Percentiles rank a stretch among this genome's conserved stretches.
These are phyloP conservation scores for Zelonia costaricensis DNA, from an alignment of 208 protist genomes.

Conservation along the genomic window DNA sequence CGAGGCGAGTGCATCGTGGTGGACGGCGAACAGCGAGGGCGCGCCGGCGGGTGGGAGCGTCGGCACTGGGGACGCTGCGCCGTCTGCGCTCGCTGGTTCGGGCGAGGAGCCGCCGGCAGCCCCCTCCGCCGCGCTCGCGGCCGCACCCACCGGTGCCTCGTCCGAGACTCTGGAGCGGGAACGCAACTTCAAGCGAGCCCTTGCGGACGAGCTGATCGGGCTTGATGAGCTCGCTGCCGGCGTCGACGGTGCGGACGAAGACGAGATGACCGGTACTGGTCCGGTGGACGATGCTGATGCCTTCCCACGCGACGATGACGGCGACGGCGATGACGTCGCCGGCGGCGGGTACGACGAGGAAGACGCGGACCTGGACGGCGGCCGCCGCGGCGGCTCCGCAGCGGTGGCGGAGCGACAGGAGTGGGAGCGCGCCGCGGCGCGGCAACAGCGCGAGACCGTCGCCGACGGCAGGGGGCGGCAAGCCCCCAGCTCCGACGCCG, in stretches of 20 bases:
- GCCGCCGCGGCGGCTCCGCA: background rate
- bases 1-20: background rate
- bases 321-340: background rate
- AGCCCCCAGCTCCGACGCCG: too few relatives aligned
- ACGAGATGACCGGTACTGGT: background rate
- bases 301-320: background rate
- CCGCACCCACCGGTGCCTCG: background rate
- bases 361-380: background rate
- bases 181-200: slow-evolving; percentile 7
- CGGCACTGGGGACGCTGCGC: background rate
- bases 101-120: too few relatives aligned
- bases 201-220: slow-evolving; percentile 29
- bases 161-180: background rate
- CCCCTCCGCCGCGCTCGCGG: background rate
- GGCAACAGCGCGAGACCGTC: background rate
- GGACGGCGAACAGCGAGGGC: background rate
- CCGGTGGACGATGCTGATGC: background rate
- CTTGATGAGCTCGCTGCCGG: slow-evolving; percentile 12
- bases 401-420: too few relatives aligned
- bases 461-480: background rate
- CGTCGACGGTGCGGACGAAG: background rate
- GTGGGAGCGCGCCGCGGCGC: background rate
- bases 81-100: too few relatives aligned
- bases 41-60: background rate
- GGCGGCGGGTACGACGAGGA: background rate